Base-by-base conservation (phyloP, 352 stramenopile species). In the Thalassiosira hispida region DNA sequence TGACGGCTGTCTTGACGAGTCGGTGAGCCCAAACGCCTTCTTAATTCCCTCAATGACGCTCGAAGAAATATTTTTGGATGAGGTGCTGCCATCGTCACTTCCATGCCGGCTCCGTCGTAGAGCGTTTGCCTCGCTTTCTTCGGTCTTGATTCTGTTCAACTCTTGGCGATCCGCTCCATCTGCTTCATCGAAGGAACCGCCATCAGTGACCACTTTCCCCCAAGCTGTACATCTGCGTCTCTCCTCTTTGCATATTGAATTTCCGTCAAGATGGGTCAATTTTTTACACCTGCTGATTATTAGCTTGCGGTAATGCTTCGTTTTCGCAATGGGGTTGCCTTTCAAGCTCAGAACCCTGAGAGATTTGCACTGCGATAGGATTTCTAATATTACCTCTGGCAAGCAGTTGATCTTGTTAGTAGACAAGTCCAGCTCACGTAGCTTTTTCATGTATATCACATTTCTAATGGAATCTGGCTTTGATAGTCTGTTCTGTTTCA, bases 231-330 rank as follows among this genome's bases (percentile, higher is more conserved):
- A 95, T 20, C 96, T 93, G 1, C 92, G 81, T 14, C 95, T 90
- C 78, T 99, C 97, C 27, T 98, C 91, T 0, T 95, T 95, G 68
- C 98, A 98, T 52, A 98, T 95, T 4, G 94, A 93, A 22, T 93
- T 91, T 62, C 94, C 89, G 73, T 98, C 97, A n/a, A 99, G 88
- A 71, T 97, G 97, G 25, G 90, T 89, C 33, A 98, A 71, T 8
- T 90, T 73, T 33, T 85, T 86, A 56, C 97, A 93, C n/a, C 88
- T 83, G 42, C 92, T 91, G 44, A 99, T 93, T 56, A 97, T 92
- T 16, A 92, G 92, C 79, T 98, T 98, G 55, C 96, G 94, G 76
- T 98, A 99, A 68, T 96, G 93, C 68, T 92, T 94, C 23, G 96
- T 97, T 62, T 94, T 97, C 14, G 98, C 93, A 47, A 97, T 85